Conservation (phyloP, 495 filamentous ascomycete genomes). For the Lepidopterella palustris region DNA sequence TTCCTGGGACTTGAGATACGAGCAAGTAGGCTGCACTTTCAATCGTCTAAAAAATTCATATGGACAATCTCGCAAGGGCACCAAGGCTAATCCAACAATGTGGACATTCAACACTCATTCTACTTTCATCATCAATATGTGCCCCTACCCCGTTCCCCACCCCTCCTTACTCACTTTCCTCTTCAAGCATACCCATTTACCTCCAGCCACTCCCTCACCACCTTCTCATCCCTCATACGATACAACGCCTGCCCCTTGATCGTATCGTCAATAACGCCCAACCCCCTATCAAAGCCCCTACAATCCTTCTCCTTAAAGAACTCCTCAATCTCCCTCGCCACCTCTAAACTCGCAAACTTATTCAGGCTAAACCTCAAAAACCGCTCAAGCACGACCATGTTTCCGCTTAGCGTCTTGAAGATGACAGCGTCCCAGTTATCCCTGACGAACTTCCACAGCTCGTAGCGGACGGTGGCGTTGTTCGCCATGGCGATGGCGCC, state of each 20-base stretch:
- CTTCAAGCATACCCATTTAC: conserved; percentile 50
- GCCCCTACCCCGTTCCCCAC: neutral
- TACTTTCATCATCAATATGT: neutral
- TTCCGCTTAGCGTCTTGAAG: conserved; percentile 60
- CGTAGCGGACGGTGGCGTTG: conserved; percentile 61
- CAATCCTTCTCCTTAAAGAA: conserved; percentile 85
- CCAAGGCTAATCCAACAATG: too few relatives aligned
- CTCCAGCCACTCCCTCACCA: conserved; percentile 64
- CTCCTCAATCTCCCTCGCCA: conserved; percentile 65
- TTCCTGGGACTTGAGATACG: too few relatives aligned
- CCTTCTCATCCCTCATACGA: conserved; percentile 60
- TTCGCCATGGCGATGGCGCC: conserved; percentile 63
- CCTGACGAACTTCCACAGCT: conserved; percentile 79
- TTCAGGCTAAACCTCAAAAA: conserved; percentile 71
- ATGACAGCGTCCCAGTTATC: conserved; percentile 64
- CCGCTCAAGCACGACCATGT: conserved; percentile 80
- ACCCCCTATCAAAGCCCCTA: conserved; percentile 67
- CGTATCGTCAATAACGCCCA: conserved; percentile 73
- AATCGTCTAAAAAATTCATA: too few relatives aligned
- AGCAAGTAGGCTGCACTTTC: too few relatives aligned
- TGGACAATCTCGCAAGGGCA: too few relatives aligned
- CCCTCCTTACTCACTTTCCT: neutral
- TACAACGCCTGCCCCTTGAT: conserved; percentile 73
- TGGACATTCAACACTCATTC: neutral
- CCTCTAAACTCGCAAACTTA: conserved; percentile 64